Conservation (phyloP, 2,329 filamentous ascomycete genomes). For the Paecilomyces sp. region DNA sequence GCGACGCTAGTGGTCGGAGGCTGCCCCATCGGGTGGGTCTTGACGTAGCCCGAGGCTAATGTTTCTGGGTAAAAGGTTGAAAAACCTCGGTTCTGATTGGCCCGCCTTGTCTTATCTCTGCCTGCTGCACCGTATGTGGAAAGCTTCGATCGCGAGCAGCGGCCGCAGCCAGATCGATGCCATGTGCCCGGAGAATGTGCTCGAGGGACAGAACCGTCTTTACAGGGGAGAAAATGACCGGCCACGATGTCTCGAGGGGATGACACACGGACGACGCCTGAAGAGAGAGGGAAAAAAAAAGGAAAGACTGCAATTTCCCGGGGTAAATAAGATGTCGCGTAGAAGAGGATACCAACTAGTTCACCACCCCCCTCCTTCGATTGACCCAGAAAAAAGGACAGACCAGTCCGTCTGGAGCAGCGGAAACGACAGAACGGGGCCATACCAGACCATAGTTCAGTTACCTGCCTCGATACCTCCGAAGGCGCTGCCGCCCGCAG, state of each 20-base stretch:
- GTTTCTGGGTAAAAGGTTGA: constrained; percentile 20
- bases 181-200: neutral
- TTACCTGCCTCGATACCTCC: neutral
- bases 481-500: neutral
- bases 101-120: constrained; percentile 21
- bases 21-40: constrained; percentile 20
- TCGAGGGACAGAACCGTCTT: neutral
- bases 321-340: neutral
- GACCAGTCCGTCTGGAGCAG: neutral
- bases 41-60: constrained; percentile 32
- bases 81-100: constrained; percentile 25
- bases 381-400: neutral
- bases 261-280: no score
- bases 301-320: neutral
- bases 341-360: neutral
- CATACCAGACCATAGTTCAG: neutral
- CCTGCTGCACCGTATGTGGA: neutral
- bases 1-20: neutral
- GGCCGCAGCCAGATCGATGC: neutral
- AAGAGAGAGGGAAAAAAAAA: no score
- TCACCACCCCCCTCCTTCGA: neutral
- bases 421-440: neutral
- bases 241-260: no score
- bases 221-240: no score
- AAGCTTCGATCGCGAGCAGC: constrained; percentile 11